phyloP scores from a whole-genome alignment of 208 protist species.

The Jaenimonas drosophilae region DNA sequence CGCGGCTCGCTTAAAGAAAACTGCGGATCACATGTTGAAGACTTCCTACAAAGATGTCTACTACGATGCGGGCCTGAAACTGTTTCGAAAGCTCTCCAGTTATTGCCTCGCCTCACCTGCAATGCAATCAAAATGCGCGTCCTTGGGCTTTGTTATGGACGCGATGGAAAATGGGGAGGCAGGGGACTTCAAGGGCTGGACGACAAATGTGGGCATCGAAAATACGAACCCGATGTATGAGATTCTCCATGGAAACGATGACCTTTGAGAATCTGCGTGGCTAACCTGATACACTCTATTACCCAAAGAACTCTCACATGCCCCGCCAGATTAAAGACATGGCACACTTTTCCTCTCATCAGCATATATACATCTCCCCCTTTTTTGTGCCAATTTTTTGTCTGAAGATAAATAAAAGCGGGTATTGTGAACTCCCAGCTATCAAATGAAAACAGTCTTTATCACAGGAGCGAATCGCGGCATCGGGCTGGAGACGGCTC shows the following conservation, averaged over 20 bases:
- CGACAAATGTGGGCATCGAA: conserved; percentile 86
- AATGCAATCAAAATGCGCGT: conserved; percentile 38
- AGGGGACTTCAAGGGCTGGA: conserved; percentile 51
- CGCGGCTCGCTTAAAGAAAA: conserved; percentile 68
- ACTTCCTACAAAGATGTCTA: conserved; percentile 82
- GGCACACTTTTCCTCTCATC: too few species aligned
- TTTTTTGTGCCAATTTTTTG: not conserved
- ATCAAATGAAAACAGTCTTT: conserved; percentile 23
- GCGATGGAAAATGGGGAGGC: conserved; percentile 26
- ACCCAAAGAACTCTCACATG: not conserved
- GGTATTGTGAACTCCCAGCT: not conserved
- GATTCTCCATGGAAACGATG: conserved; percentile 42
- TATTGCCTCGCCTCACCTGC: conserved; percentile 56
- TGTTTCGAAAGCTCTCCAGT: conserved; percentile 41
- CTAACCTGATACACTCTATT: not conserved
- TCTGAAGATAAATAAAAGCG: not conserved
- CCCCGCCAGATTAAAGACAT: not conserved
- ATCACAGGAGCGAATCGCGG: conserved; percentile 80
- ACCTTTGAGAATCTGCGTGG: conserved; percentile 25
- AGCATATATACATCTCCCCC: not conserved
- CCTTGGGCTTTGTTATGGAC: conserved; percentile 27
- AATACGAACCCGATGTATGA: conserved; percentile 91
- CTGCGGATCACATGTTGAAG: conserved; percentile 48
- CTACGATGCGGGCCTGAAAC: conserved; percentile 53
- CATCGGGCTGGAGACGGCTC: conserved; percentile 64